Evolutionary conservation across 2,329 filamentous ascomycete genomes (phyloP).

Genomic region (Paecilomyces formosus): DNA sequence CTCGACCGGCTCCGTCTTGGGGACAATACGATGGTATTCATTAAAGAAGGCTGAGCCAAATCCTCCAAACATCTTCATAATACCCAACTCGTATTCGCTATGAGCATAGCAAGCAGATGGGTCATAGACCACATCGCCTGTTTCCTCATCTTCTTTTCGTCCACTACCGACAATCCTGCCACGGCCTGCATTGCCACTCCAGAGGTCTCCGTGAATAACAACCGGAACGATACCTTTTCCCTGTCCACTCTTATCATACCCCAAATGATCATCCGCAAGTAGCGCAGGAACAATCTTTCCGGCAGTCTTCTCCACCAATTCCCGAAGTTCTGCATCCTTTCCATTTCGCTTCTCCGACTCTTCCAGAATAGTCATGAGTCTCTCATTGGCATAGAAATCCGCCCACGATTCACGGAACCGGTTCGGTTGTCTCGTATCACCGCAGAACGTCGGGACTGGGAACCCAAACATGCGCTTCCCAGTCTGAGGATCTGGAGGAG

Average conservation of each 20-base stretch:
- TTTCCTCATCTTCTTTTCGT: slow-evolving; percentile 26
- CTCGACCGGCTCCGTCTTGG: slow-evolving; percentile 68
- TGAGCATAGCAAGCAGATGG: slow-evolving; percentile 77
- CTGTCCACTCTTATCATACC: slow-evolving; percentile 30
- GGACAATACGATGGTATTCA: slow-evolving; percentile 68
- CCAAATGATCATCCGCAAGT: slow-evolving; percentile 61
- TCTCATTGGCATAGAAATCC: slow-evolving; percentile 73
- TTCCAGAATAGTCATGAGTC: slow-evolving; percentile 59
- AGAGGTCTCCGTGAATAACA: slow-evolving; percentile 85
- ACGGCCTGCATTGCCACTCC: slow-evolving; percentile 73
- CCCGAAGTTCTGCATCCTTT: slow-evolving; percentile 52
- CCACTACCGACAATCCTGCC: slow-evolving; percentile 52
- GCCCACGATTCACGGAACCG: slow-evolving; percentile 66
- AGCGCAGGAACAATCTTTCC: slow-evolving; percentile 63
- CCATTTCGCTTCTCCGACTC: slow-evolving; percentile 57
- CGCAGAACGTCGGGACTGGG: slow-evolving; percentile 77
- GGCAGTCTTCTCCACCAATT: slow-evolving; percentile 59
- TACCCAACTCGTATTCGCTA: slow-evolving; percentile 82
- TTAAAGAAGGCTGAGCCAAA: slow-evolving; percentile 65
- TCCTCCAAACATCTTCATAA: slow-evolving; percentile 95
- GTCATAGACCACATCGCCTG: slow-evolving; percentile 74
- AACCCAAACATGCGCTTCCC: slow-evolving; percentile 65
- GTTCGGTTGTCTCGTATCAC: slow-evolving; percentile 76
- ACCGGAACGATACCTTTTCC: slow-evolving; percentile 62
- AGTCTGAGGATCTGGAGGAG: slow-evolving; percentile 40